phyloP scores from a whole-genome alignment of 805 yeast species.

The Teunomyces aglyptinius region DNA sequence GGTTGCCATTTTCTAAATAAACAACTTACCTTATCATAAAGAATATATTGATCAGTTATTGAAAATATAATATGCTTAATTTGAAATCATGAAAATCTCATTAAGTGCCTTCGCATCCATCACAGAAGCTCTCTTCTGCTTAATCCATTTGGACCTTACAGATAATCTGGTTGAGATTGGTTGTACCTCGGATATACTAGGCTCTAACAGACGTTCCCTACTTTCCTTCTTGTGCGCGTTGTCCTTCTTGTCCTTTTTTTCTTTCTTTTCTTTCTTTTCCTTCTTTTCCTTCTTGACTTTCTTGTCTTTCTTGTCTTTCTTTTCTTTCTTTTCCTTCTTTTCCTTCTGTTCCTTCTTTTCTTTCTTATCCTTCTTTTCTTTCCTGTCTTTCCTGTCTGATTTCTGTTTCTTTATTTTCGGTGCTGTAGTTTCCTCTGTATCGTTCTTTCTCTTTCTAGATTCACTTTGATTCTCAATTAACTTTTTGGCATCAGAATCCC shows the following conservation, averaged over 20 bases:
- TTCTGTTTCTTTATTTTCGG: slow-evolving; percentile 22
- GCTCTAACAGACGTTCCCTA: slow-evolving; percentile 6
- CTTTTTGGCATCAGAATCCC: slow-evolving; percentile 58
- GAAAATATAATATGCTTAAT: slow-evolving; percentile 17
- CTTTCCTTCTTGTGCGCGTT: slow-evolving; percentile 7
- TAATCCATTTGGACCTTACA: slow-evolving; percentile 83
- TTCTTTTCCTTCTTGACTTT: slow-evolving; percentile 20
- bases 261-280: slow-evolving; percentile 11
- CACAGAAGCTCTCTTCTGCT: slow-evolving; percentile 87
- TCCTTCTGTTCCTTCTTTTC: slow-evolving; percentile 12
- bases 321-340: slow-evolving; percentile 9
- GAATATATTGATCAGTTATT: background rate
- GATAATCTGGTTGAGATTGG: slow-evolving; percentile 42
- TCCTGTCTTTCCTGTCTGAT: slow-evolving; percentile 19
- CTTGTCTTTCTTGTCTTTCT: slow-evolving; percentile 17
- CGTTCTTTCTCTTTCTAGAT: slow-evolving; percentile 14
- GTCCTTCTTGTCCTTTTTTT: slow-evolving; percentile 9
- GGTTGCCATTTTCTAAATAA: slow-evolving; percentile 19
- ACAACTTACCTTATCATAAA: background rate
- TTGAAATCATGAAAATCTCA: slow-evolving; percentile 87
- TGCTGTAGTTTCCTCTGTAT: slow-evolving; percentile 13
- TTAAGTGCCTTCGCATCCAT: slow-evolving; percentile 85
- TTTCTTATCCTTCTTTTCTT: slow-evolving; percentile 30
- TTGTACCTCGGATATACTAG: slow-evolving; percentile 11
- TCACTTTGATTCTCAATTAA: slow-evolving; percentile 9